Percentiles rank a stretch among this genome's conserved stretches.
These are phyloP conservation scores for Tilletiopsis washingtonensis DNA, from an alignment of 1,284 basidiomycete genomes.

Conservation along the genomic window DNA sequence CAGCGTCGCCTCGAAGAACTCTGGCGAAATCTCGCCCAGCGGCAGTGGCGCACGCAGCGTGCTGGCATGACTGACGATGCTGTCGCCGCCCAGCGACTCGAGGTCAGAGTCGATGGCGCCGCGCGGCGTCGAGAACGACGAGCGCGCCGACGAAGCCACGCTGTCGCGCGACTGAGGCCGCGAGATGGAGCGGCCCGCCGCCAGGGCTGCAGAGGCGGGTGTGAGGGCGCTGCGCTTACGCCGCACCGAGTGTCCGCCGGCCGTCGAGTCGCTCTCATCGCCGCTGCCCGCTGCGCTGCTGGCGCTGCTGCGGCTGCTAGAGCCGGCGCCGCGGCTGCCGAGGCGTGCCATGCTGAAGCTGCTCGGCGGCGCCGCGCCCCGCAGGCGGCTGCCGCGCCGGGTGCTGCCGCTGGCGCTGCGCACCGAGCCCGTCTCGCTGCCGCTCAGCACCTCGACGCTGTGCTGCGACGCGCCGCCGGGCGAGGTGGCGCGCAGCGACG, in stretches of 20 bases:
- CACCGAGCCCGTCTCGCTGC: no score
- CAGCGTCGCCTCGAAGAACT: conserved; percentile 32
- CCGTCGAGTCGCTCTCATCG: conserved; percentile 29
- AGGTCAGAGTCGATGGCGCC: conserved; percentile 8
- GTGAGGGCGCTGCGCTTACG: conserved; percentile 1
- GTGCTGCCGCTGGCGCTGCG: background rate
- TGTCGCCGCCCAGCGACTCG: conserved; percentile 10
- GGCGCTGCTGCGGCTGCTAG: no score
- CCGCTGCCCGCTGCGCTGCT: conserved; percentile 19
- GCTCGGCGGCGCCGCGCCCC: conserved; percentile 7
- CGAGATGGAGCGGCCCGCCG: no score
- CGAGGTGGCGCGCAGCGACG: conserved; percentile 8
- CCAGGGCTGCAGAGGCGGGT: background rate
- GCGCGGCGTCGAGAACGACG: background rate
- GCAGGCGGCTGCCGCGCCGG: background rate
- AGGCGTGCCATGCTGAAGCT: conserved; percentile 2
- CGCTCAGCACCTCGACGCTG: no score
- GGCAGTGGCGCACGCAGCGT: conserved; percentile 26
- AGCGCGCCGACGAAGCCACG: background rate
- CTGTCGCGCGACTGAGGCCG: background rate
- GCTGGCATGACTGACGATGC: conserved; percentile 18
- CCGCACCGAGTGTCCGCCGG: no score
- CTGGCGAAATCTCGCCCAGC: conserved; percentile 19
- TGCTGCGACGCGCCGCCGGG: conserved; percentile 1
- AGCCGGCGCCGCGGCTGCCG: no score